These are phyloP conservation scores for Cladobotryum protrusum DNA, from an alignment of 2,329 filamentous ascomycete species.

Conservation along the genomic window DNA sequence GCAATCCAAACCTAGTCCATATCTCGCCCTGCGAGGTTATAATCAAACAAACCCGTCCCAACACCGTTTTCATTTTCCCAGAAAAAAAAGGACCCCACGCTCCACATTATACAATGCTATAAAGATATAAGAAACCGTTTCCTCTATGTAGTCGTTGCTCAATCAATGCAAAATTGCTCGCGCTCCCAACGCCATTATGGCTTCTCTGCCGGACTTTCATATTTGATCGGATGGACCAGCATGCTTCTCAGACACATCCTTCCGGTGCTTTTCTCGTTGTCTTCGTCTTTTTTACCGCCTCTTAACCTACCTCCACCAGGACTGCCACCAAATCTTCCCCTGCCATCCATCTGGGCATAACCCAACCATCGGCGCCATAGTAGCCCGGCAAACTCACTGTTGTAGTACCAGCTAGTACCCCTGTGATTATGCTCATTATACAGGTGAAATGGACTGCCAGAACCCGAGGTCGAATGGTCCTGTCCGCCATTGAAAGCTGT, in stretches of 20 bases:
- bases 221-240: slow-evolving; percentile 77
- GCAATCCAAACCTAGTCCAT: neutral
- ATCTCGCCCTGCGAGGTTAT: neutral
- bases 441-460: slow-evolving; percentile 59
- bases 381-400: slow-evolving; percentile 68
- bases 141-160: slow-evolving; percentile 3
- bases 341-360: slow-evolving; percentile 47
- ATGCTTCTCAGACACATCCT: slow-evolving; percentile 75
- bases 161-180: neutral
- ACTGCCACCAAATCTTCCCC: slow-evolving; percentile 43
- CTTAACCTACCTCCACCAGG: slow-evolving; percentile 41
- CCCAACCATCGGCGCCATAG: slow-evolving; percentile 75
- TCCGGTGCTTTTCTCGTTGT: slow-evolving; percentile 41
- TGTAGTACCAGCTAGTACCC: slow-evolving; percentile 80
- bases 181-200: slow-evolving; percentile 5
- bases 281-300: slow-evolving; percentile 48
- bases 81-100: neutral
- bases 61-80: neutral
- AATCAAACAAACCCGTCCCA: neutral
- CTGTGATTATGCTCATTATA: slow-evolving; percentile 77
- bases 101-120: neutral
- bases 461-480: slow-evolving; percentile 59
- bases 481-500: slow-evolving; percentile 71
- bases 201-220: slow-evolving; percentile 45
- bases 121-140: slow-evolving; percentile 4